A percentile compares a stretch with the other conserved stretches of the same genome.
phyloP scores from a whole-genome alignment of 176 grass and related monocot genomes.

The Canna indica region DNA sequence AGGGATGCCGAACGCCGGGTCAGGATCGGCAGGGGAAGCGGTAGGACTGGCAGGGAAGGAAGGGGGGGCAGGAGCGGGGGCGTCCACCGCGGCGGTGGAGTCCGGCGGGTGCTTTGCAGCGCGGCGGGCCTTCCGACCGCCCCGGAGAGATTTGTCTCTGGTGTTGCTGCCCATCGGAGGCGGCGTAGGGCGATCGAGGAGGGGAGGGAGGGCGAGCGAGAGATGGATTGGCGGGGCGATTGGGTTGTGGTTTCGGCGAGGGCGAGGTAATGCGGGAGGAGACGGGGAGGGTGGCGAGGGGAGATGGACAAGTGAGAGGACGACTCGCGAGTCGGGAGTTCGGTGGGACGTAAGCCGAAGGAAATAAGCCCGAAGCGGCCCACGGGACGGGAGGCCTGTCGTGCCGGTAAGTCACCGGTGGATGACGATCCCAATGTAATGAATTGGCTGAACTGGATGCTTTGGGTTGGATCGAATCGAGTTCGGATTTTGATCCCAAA shows the following conservation, averaged over 20 bases:
- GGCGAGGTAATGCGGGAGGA: background rate
- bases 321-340: too few species aligned
- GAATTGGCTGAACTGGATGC: too few species aligned
- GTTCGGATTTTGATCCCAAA: too few species aligned
- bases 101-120: background rate
- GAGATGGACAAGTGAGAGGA: too few species aligned
- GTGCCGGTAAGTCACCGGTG: too few species aligned
- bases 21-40: background rate
- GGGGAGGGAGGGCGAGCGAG: background rate
- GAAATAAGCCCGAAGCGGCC: too few species aligned
- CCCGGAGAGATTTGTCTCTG: conserved; percentile 5
- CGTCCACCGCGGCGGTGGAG: background rate
- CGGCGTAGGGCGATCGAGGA: background rate
- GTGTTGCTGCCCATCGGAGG: conserved; percentile 1
- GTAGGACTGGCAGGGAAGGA: background rate
- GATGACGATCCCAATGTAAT: too few species aligned
- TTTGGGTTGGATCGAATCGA: too few species aligned
- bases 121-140: conserved; percentile 7
- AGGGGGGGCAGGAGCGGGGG: background rate
- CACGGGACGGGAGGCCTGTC: too few species aligned
- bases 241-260: background rate
- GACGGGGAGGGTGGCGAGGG: background rate
- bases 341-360: too few species aligned
- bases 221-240: background rate
- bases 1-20: background rate